Evolutionary conservation across 1,139 yeast genomes (phyloP).

Genomic region (Spathaspora sp.): DNA sequence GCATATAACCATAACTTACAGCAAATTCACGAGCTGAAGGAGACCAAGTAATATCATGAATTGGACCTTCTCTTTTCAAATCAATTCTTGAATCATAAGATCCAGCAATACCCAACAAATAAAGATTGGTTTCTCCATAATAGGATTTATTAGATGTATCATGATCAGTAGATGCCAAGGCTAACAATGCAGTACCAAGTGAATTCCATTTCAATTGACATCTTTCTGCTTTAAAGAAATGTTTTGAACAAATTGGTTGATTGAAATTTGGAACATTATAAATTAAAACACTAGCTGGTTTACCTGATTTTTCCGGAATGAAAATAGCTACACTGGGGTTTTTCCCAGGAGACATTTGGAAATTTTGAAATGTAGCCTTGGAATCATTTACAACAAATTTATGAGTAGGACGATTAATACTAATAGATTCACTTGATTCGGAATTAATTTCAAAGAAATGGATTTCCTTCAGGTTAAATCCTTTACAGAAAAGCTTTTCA

Average conservation of each 20-base stretch:
- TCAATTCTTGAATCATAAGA: slow-evolving; percentile 86
- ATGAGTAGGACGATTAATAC: slow-evolving; percentile 54
- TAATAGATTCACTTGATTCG: slow-evolving; percentile 40
- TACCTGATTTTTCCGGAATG: slow-evolving; percentile 78
- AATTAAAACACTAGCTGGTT: slow-evolving; percentile 86
- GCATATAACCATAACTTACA: slow-evolving; percentile 97
- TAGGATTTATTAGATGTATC: slow-evolving; percentile 92
- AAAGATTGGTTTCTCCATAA: slow-evolving; percentile 94
- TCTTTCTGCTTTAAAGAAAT: slow-evolving; percentile 93
- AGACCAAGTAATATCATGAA: slow-evolving; percentile 97
- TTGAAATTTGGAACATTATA: slow-evolving; percentile 74
- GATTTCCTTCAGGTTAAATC: slow-evolving; percentile 58
- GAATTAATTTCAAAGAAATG: slow-evolving; percentile 63
- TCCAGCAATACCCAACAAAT: slow-evolving; percentile 88
- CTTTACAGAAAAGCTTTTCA: slow-evolving; percentile 68
- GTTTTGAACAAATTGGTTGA: slow-evolving; percentile 81
- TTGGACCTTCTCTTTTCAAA: slow-evolving; percentile 91
- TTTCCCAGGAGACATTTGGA: slow-evolving; percentile 78
- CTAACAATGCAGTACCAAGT: slow-evolving; percentile 90
- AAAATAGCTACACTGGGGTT: slow-evolving; percentile 92
- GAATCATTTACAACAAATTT: slow-evolving; percentile 64
- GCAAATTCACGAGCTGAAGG: slow-evolving; percentile 97
- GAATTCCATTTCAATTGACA: slow-evolving; percentile 93
- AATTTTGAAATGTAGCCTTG: slow-evolving; percentile 51
- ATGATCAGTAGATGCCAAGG: slow-evolving; percentile 93